phyloP scores from a whole-genome alignment of 441 rosid species.

The Pelargonium fulgidum region DNA sequence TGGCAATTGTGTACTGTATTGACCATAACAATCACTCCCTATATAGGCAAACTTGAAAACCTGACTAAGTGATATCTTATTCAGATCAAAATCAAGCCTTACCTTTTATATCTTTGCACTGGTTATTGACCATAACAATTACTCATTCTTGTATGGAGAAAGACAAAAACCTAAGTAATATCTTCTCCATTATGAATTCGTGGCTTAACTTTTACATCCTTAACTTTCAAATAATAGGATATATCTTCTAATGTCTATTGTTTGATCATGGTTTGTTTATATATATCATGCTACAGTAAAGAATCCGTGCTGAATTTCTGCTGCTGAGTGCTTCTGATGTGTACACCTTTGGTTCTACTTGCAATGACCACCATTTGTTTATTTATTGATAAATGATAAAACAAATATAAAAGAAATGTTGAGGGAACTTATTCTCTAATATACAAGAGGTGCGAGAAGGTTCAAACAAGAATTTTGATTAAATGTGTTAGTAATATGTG shows the following conservation, averaged over 20 bases:
- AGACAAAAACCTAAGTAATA: not conserved
- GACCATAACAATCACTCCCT: not conserved
- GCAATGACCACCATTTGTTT: not conserved
- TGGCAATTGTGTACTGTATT: not conserved
- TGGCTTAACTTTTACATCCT: not conserved
- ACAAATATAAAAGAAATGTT: not conserved
- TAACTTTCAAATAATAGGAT: slow-evolving; percentile 5
- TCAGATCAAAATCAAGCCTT: not conserved
- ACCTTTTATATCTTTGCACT: not conserved
- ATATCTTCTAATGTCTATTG: not conserved
- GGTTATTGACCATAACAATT: not conserved
- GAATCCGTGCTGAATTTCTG: not conserved
- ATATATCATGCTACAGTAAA: not conserved
- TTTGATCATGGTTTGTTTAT: not conserved
- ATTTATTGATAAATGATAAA: not conserved
- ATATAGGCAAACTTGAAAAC: not conserved
- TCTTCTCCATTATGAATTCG: not conserved
- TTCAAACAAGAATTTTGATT: no score
- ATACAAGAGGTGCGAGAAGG: not conserved
- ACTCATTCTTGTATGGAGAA: not conserved
- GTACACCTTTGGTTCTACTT: not conserved
- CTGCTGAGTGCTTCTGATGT: not conserved
- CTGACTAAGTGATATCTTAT: not conserved
- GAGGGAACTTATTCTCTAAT: not conserved
- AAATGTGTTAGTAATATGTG: no score